Conservation (phyloP, 2,329 filamentous ascomycete genomes). For the Aphanoascus verrucosus region DNA sequence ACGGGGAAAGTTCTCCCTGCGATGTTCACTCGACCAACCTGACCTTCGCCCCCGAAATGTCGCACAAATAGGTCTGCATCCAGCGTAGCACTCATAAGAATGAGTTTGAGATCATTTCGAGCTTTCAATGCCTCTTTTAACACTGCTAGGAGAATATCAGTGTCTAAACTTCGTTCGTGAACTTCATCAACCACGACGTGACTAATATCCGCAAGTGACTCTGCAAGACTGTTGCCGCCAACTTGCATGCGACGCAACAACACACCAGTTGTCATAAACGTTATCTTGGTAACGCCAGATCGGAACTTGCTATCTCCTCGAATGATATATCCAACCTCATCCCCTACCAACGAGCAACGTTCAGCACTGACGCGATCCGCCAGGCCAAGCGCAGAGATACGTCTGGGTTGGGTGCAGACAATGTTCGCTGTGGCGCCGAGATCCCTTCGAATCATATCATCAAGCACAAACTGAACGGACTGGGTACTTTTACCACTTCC, state of each 20-base stretch:
- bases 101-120: constrained; percentile 70
- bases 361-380: constrained; percentile 93
- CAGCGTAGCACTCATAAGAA: constrained; percentile 93
- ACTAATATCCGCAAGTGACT: constrained; percentile 77
- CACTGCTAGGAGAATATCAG: constrained; percentile 82
- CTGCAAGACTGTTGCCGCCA: constrained; percentile 68
- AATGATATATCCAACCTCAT: constrained; percentile 85
- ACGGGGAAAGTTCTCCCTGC: constrained; percentile 83
- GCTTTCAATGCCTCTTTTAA: constrained; percentile 67
- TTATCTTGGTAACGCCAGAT: constrained; percentile 67
- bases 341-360: constrained; percentile 66
- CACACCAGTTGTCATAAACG: constrained; percentile 92
- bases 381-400: constrained; percentile 86
- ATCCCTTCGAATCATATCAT: constrained; percentile 69
- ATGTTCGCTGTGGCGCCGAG: constrained; percentile 75
- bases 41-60: constrained; percentile 64
- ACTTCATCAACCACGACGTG: constrained; percentile 96
- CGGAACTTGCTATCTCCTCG: constrained; percentile 75
- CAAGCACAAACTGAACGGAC: constrained; percentile 88
- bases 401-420: constrained; percentile 85
- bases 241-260: constrained; percentile 83
- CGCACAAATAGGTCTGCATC: constrained; percentile 74
- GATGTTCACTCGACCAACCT: constrained; percentile 75
- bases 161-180: constrained; percentile 88
- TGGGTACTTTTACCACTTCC: constrained; percentile 96